phyloP scores from a whole-genome alignment of 1,284 basidiomycete genomes.

The Boletellus dicymbophilus region DNA sequence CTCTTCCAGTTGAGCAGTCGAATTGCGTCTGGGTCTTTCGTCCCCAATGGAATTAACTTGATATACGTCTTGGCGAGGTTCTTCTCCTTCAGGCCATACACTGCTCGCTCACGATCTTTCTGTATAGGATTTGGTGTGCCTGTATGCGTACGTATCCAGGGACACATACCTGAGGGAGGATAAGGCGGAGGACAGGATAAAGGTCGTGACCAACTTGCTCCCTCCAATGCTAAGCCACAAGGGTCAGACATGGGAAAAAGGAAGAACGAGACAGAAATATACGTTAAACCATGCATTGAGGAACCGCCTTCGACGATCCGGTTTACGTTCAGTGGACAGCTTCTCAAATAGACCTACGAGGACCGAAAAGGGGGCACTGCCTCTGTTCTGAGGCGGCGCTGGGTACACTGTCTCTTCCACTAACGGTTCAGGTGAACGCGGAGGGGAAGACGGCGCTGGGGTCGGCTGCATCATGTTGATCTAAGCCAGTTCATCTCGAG shows the following conservation, averaged over 20 bases:
- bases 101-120: conserved; percentile 89
- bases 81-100: conserved; percentile 92
- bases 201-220: conserved; percentile 71
- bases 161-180: conserved; percentile 70
- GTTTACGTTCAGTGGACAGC: conserved; percentile 67
- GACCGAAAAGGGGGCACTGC: conserved; percentile 67
- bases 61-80: conserved; percentile 90
- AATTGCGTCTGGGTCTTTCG: conserved; percentile 76
- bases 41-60: conserved; percentile 81
- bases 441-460: conserved; percentile 48
- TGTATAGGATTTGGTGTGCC: conserved; percentile 33
- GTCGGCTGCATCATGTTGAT: conserved; percentile 52
- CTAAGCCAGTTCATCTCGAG: not conserved
- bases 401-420: conserved; percentile 41
- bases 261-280: conserved; percentile 28
- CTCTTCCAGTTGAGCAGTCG: conserved; percentile 90
- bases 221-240: conserved; percentile 66
- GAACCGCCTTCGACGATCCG: conserved; percentile 64
- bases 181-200: conserved; percentile 73
- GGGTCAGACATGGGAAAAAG: conserved; percentile 2
- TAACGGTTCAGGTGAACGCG: conserved; percentile 24
- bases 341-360: conserved; percentile 70
- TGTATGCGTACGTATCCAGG: not conserved
- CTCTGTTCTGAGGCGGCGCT: conserved; percentile 60
- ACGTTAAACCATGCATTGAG: conserved; percentile 76